Evolutionary conservation across 2,329 filamentous ascomycete genomes (phyloP), one percentile per base, ranked within the genome.

Genomic region (Annulohypoxylon truncatum): DNA sequence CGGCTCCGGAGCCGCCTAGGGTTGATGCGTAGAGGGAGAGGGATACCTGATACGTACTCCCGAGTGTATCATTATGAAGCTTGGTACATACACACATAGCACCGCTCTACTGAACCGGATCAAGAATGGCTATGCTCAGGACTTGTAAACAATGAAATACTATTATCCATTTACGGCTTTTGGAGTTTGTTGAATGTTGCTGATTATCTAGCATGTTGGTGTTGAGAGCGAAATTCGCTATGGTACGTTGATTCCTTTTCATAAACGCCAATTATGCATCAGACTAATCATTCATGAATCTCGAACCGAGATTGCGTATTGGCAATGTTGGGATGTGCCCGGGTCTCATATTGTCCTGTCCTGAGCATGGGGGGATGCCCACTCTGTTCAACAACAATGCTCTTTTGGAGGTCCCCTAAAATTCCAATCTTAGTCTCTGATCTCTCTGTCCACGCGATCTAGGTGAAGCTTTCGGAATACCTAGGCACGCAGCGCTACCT

Each of bases 1-100:
- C n/a, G n/a, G 42, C 57, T 28, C 46, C 64, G 42, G 38, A 15
- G 22, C 65, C 69, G 53, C 71, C 71, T 13, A 66, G 51, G 46
- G 69, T 69, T 4, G 70, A 73, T 65, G 47, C 46, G 31, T 68
- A 55, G 13, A n/a, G 28, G 5, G 28, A 8, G 15, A 12, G 28
- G n/a, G 7, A 18, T 3, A 13, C 6, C 35, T 40, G 2, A 9
- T 10, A 3, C n/a, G 15, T 40, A 18, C 15, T 38, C 35, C 35
- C 12, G 3, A 3, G 8, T 20, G 35, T 40, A 18, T 40, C 35
- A 20, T 20, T 20, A 22, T 42, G 1, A 22, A 9, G 15, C 15
- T 18, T 40, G 15, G 35, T 40, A 42, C 38, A 20, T 42, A 42
- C 18, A 3, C 13, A 18, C 38, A 22, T 20, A 42, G 38, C 38